phyloP scores from a whole-genome alignment of 129 eudicot genomes.

The Glebionis coronaria region DNA sequence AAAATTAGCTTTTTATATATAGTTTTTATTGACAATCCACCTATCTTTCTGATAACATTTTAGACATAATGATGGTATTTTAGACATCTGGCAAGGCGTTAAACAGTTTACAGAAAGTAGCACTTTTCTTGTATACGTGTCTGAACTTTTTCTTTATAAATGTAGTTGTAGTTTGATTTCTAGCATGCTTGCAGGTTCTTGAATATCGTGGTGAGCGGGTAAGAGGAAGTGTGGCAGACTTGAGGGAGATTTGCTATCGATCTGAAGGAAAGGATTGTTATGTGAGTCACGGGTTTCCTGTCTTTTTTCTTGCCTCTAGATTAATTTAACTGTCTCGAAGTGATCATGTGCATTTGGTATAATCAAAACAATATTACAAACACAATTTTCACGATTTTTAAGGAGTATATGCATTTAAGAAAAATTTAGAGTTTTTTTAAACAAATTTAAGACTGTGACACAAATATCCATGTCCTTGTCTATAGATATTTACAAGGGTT shows the following conservation, averaged over 20 bases:
- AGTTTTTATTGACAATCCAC: neutral
- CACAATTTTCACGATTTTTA: too few species aligned
- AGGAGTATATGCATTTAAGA: too few species aligned
- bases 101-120: neutral
- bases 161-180: neutral
- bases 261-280: slow-evolving; percentile 57
- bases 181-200: slow-evolving; percentile 20
- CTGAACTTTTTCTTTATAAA: neutral
- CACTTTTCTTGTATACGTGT: neutral
- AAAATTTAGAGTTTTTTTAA: too few species aligned
- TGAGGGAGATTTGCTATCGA: slow-evolving; percentile 47
- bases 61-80: neutral
- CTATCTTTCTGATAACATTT: neutral
- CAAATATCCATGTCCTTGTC: too few species aligned
- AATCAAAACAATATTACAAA: too few species aligned
- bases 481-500: too few species aligned
- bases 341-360: too few species aligned
- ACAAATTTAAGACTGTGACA: too few species aligned
- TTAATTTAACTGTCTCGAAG: slow-evolving; percentile 1
- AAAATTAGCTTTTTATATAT: neutral
- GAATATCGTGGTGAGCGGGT: slow-evolving; percentile 45
- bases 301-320: neutral
- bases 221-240: slow-evolving; percentile 42
- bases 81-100: neutral
- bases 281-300: slow-evolving; percentile 29